Base-by-base conservation (phyloP, 768 basidiomycete species). In the Lactifluus rugatus region DNA sequence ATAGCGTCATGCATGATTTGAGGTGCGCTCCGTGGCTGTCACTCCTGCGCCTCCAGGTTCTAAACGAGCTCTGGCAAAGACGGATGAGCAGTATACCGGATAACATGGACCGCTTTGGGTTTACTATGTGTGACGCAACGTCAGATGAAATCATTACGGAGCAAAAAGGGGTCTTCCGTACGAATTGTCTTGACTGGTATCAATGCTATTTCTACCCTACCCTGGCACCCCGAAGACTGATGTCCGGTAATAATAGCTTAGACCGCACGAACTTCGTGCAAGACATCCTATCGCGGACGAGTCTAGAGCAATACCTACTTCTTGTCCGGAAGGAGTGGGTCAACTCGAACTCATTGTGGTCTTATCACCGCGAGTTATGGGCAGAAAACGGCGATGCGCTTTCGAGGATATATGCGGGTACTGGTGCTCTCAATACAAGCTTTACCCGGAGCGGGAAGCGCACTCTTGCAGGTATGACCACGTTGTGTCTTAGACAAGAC, bases 201-300 rank as follows among this genome's bases (percentile, higher is more conserved):
- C 23, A 2, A 19, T 37, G 13, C 16, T 17, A 17, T 54, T 9
- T 7, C 37, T 17, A 2, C 16, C n/a, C 14, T 47, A 41, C 21
- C 17, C 9, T 19, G 45, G 36, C n/a, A 5, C 6, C 7, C 16
- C 17, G 17, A 9, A n/a, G 48, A 32, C 37, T 39, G 14, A 57
- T 6, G 34, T 26, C n/a, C 16, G 23, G 19, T 5, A 28, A 41
- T 14, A 36, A 49, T 9, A 96, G 96, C 70, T 74, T 99, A 62
- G 95, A 99, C 66, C 85, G 96, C 39, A 99, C 96, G 4, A 99
- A 99, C 70, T 95, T 97, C 64, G 85, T 96, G 1, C 90, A 99
- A 71, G 95, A 98, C 66, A 92, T 96, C 65, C 75, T 97, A 45
- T 95, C 94, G 3, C 81, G 87, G 13, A 80, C 79, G 42, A 82